These are phyloP conservation scores for Debaryomyces coudertii DNA, from an alignment of 1,139 yeast species.

Conservation along the genomic window DNA sequence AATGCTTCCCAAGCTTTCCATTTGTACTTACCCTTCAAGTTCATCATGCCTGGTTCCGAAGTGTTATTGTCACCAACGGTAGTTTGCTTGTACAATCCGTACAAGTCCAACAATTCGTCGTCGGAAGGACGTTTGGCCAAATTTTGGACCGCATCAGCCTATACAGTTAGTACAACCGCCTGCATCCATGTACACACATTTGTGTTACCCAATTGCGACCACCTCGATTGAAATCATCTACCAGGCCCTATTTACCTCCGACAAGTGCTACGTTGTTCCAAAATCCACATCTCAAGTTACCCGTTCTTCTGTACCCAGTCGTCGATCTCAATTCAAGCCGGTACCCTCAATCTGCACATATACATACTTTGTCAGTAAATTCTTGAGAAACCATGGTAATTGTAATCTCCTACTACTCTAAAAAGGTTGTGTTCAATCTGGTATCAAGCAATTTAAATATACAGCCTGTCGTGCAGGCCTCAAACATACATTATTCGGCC, in stretches of 20 bases:
- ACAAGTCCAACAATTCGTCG: conserved; percentile 80
- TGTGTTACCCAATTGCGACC: background rate
- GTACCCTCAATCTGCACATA: background rate
- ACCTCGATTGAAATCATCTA: background rate
- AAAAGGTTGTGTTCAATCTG: background rate
- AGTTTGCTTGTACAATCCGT: conserved; percentile 95
- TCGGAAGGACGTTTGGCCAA: conserved; percentile 79
- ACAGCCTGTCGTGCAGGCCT: background rate
- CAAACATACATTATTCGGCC: background rate
- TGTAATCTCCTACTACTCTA: background rate
- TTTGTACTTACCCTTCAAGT: conserved; percentile 93
- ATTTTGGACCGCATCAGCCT: conserved; percentile 82
- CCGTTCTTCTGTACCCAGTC: background rate
- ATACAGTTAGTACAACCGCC: conserved; percentile 16
- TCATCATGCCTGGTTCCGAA: conserved; percentile 82
- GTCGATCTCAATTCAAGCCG: background rate
- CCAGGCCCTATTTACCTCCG: background rate
- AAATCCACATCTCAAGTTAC: too few species aligned
- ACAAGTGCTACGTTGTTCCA: background rate
- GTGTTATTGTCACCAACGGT: conserved; percentile 93
- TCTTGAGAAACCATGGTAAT: conserved; percentile 54
- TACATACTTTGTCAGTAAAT: conserved; percentile 56
- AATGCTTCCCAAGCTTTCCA: conserved; percentile 96
- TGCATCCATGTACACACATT: background rate
- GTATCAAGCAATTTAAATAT: background rate